phyloP scores from a whole-genome alignment of 805 yeast genomes.

The Candida chilensis region DNA sequence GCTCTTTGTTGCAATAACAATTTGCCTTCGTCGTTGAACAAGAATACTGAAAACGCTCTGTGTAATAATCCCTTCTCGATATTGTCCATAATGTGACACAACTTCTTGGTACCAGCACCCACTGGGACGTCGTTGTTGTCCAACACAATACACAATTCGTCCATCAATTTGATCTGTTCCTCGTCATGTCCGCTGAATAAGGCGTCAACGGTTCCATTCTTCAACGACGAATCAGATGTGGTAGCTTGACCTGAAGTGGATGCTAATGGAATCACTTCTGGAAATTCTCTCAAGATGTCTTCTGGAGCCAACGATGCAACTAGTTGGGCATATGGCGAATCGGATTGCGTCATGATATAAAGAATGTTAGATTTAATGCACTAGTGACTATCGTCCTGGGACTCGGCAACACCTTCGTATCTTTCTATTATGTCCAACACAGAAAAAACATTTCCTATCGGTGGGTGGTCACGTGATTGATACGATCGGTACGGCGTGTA shows the following conservation, averaged over 20 bases:
- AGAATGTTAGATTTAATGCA: no score
- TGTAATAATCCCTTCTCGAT: constrained; percentile 83
- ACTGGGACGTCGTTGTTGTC: constrained; percentile 82
- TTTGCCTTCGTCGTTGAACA: constrained; percentile 70
- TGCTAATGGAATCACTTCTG: constrained; percentile 55
- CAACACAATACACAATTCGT: constrained; percentile 89
- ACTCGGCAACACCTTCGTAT: no score
- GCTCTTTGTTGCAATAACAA: constrained; percentile 93
- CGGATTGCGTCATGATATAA: no score
- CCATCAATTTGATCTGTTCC: constrained; percentile 93
- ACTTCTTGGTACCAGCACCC: constrained; percentile 91
- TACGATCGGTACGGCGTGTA: no score
- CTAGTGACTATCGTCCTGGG: no score
- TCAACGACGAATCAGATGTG: constrained; percentile 6
- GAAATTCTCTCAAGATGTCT: constrained; percentile 49
- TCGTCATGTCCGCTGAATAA: constrained; percentile 84
- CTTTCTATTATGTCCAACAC: no score
- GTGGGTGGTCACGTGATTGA: no score
- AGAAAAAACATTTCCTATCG: no score
- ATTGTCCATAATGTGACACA: constrained; percentile 82
- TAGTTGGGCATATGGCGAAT: constrained; percentile 30
- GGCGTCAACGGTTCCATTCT: constrained; percentile 15
- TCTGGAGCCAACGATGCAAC: constrained; percentile 41
- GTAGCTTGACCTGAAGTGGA: constrained; percentile 2
- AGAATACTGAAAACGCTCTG: constrained; percentile 93